phyloP scores from a whole-genome alignment of 2,329 filamentous ascomycete genomes.

The Epicoccum nigrum region DNA sequence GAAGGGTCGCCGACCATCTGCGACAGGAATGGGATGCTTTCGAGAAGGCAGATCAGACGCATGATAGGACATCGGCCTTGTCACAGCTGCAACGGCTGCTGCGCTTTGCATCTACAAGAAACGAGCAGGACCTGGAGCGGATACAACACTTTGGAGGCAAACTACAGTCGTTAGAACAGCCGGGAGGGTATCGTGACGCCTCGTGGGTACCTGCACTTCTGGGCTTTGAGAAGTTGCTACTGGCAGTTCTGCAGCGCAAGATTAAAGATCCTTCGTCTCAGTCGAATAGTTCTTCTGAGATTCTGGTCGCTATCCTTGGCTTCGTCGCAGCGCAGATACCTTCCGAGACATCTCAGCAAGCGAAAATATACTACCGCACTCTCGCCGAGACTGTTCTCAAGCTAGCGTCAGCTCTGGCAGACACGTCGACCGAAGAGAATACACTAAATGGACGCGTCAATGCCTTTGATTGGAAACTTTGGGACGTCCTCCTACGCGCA shows the following conservation, averaged over 20 bases:
- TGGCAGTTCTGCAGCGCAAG: slow-evolving; percentile 41
- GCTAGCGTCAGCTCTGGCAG: slow-evolving; percentile 16
- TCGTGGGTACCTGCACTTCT: slow-evolving; percentile 53
- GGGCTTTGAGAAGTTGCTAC: slow-evolving; percentile 48
- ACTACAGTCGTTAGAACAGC: slow-evolving; percentile 42
- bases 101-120: slow-evolving; percentile 50
- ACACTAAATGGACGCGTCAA: neutral
- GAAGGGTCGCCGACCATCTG: slow-evolving; percentile 61
- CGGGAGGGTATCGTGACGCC: slow-evolving; percentile 28
- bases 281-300: slow-evolving; percentile 17
- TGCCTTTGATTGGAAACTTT: slow-evolving; percentile 3
- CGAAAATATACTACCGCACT: slow-evolving; percentile 40
- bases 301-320: slow-evolving; percentile 28
- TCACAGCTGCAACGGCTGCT: slow-evolving; percentile 52
- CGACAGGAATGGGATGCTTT: slow-evolving; percentile 43
- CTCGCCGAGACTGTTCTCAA: slow-evolving; percentile 34
- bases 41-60: slow-evolving; percentile 39
- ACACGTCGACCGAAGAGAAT: neutral
- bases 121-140: slow-evolving; percentile 48
- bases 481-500: slow-evolving; percentile 28
- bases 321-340: slow-evolving; percentile 45
- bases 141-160: slow-evolving; percentile 50
- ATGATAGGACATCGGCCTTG: slow-evolving; percentile 48
- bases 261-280: slow-evolving; percentile 15
- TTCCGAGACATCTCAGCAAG: slow-evolving; percentile 41